Evolutionary conservation across 2,329 filamentous ascomycete species (phyloP), one percentile per base, ranked within the genome.

Genomic region (Monilinia aucupariae): DNA sequence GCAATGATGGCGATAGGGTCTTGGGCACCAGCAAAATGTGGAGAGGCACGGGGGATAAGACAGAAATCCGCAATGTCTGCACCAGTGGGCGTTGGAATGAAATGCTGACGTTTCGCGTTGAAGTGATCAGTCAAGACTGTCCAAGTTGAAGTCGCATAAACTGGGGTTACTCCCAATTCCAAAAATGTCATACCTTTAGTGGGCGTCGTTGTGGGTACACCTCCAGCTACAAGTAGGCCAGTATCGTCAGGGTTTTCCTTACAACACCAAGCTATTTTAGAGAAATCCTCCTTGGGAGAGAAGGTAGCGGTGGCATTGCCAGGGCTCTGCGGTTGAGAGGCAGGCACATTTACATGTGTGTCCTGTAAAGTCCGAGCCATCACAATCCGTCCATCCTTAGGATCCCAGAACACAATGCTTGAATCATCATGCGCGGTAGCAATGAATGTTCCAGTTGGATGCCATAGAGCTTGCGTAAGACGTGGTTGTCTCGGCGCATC

Each of bases 191-290:
- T 76, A 6, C 90, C 91, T 74, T 90, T 92, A 6, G 85, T 82
- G 5, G 84, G 80, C 47, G 85, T 82, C 22, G 87, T 87, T 0
- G 84, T 82, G 1, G 84, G 80, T 65, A 88, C 83, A 5, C 94
- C 94, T 37, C 94, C 94, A 2, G 92, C 90, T 62, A 99, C 82
- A 47, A 99, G 77, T 30, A 99, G 80, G 1, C 87, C 93, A 22
- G 92, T 97, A 71, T 99, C 93, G 71, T 99, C 94, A 0, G 92
- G 89, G 71, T 97, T 96, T 64, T 87, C 82, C 74, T 97, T 97
- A 63, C 91, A 93, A 76, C 94, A 99, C 94, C 94, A 99, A 1
- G 87, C 83, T 62, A 97, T 85, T 66, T 86, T 87, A 65, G 85
- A 84, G 65, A 93, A 89, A 0, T 91, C 91, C 62, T 90, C 88